Evolutionary conservation across 2,329 filamentous ascomycete genomes (phyloP), one percentile per base, ranked within the genome.

Genomic region (Ophiostoma triangulosporum): DNA sequence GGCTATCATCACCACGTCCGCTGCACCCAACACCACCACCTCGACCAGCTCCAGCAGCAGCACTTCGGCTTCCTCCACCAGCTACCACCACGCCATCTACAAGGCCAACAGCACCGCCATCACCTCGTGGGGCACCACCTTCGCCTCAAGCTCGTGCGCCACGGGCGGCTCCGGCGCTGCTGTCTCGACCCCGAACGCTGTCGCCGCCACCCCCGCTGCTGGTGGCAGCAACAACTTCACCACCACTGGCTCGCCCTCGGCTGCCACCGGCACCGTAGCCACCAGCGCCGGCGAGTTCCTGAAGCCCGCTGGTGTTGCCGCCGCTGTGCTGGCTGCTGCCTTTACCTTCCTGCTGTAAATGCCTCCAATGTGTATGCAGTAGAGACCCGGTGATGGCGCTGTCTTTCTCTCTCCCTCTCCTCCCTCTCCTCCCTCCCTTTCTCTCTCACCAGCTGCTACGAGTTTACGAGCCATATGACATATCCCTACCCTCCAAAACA

Each of bases 281-380:
- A 63, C 63, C 38, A 64, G 61, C 48, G 66, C 62, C n/a, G 63
- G 58, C 15, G 65, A 57, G 35, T 58, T 64, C 12, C 57, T 59
- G 9, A 62, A 65, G 48, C 65, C 68, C 1, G 60, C 65, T 15
- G 64, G 57, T 36, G 61, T 58, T n/a, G 56, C 64, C 33, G 57
- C 59, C 20, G 56, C 63, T 31, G 29, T 66, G 20, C 62, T 61
- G 3, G 64, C 60, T 17, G 60, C 56, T 22, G 64, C 67, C 57
- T 73, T 60, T 45, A 56, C 57, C 4, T 45, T 59, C 24, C 40
- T 59, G 46, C 55, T 61, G 54, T 61, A 61, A 56, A 46, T 46
- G 52, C 14, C n/a, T n/a, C n/a, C n/a, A n/a, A n/a, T 6, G 17
- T 22, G n/a, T 14, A 8, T 20, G 14, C 11, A 2, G 14, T 29